Evolutionary conservation across 2,329 filamentous ascomycete species (phyloP), one percentile per base, ranked within the genome.

Genomic region (Alternaria longipes): DNA sequence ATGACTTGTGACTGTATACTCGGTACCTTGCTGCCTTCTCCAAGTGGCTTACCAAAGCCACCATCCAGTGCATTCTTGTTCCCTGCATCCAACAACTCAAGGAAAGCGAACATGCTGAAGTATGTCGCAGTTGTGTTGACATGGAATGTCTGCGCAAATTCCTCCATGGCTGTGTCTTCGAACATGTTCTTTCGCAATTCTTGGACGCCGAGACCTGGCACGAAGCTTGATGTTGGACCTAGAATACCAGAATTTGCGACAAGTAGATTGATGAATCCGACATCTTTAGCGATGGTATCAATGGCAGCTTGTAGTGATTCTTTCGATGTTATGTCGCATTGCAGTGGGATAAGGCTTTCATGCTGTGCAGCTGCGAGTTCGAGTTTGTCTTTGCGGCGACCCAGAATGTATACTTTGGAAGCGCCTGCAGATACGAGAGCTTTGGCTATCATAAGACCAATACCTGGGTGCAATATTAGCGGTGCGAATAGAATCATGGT

Each of bases 51-150:
- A 20, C 45, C 45, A 14, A 32, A 47, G 1, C 45, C 45, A 32
- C 45, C 26, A 7, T n/a, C 32, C 9, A 62, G 12, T 11, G 63
- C 59, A 6, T 54, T 46, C 18, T 60, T 42, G 59, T 81, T 81
- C 3, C 80, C 78, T 4, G 71, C 76, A 22, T 81, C 78, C 0
- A 81, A 74, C n/a, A 82, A 61, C 5, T 77, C 72, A 36, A 81
- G 55, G 54, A 81, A 81, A 0, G 80, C 79, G 1, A 79, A 56
- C 4, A 77, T 72, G 0, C 78, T 80, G 49, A 78, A 81, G 54
- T 78, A 81, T 0, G 75, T 68, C 3, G 78, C 80, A 1, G 75
- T 79, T 3, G 76, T 70, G 44, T 81, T 82, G 16, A 68, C 54
- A 4, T 57, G 38, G 38, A 62, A 56, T 3, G 54, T 54, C 6